phyloP scores from a whole-genome alignment of 2,329 filamentous ascomycete species.

The Hypoxylon sp. region DNA sequence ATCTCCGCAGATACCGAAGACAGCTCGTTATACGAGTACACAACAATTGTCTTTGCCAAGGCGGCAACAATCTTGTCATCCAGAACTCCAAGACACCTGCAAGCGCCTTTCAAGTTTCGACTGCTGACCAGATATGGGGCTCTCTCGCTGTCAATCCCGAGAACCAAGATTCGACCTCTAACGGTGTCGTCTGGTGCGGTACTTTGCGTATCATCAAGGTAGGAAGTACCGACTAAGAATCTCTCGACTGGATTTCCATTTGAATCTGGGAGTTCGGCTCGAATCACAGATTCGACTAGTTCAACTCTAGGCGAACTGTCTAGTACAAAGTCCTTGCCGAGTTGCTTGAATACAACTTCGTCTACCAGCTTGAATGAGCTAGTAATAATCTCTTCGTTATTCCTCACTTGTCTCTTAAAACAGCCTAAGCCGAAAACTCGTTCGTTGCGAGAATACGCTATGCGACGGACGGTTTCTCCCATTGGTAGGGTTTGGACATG shows the following conservation, averaged over 20 bases:
- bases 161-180: conserved; percentile 85
- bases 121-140: conserved; percentile 80
- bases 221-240: conserved; percentile 93
- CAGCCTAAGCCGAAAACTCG: conserved; percentile 90
- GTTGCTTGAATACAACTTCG: conserved; percentile 85
- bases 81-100: conserved; percentile 82
- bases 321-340: conserved; percentile 78
- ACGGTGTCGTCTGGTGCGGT: conserved; percentile 61
- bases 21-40: conserved; percentile 70
- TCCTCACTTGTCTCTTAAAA: conserved; percentile 79
- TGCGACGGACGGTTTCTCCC: conserved; percentile 85
- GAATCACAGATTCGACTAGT: conserved; percentile 86
- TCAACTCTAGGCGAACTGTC: conserved; percentile 68
- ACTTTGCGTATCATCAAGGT: conserved; percentile 73
- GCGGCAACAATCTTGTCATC: conserved; percentile 86
- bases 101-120: conserved; percentile 81
- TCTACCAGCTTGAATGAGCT: conserved; percentile 92
- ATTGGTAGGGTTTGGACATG: conserved; percentile 87
- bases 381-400: conserved; percentile 80
- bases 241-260: conserved; percentile 75
- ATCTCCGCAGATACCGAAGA: conserved; percentile 71
- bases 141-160: conserved; percentile 84
- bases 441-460: conserved; percentile 85
- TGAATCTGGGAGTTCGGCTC: conserved; percentile 76
- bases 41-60: conserved; percentile 86